Percentiles rank a stretch among this genome's conserved stretches.
These are phyloP conservation scores for Cercophora newfieldiana DNA, from an alignment of 495 filamentous ascomycete genomes.

Conservation along the genomic window DNA sequence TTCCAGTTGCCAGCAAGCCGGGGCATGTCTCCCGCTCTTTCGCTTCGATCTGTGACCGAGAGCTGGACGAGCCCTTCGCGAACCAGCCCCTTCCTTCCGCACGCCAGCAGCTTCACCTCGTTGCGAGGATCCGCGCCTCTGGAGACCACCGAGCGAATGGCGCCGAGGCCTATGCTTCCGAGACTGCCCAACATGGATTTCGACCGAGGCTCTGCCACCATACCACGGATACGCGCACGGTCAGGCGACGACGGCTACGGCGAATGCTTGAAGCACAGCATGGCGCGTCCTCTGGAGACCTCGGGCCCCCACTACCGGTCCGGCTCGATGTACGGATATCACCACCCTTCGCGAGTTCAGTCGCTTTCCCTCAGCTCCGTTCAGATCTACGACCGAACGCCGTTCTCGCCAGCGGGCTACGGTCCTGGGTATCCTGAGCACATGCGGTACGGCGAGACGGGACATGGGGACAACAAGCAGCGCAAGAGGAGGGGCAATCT, in stretches of 20 bases:
- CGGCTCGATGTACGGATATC: constrained; percentile 25
- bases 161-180: constrained; percentile 33
- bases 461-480: constrained; percentile 52
- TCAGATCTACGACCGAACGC: constrained; percentile 33
- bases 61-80: constrained; percentile 32
- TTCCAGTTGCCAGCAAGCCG: constrained; percentile 24
- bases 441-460: constrained; percentile 30
- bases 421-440: constrained; percentile 32
- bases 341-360: constrained; percentile 38
- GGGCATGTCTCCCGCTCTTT: constrained; percentile 25
- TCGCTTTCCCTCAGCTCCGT: constrained; percentile 39
- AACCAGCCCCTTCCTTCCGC: constrained; percentile 30
- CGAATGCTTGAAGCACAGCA: constrained; percentile 26
- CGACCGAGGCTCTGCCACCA: constrained; percentile 21
- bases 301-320: constrained; percentile 21
- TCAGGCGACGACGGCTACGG: constrained; percentile 25
- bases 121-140: constrained; percentile 26
- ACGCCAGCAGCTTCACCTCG: constrained; percentile 21
- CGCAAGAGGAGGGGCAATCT: constrained; percentile 73
- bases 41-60: constrained; percentile 24
- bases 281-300: constrained; percentile 23
- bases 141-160: constrained; percentile 26
- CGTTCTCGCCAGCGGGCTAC: constrained; percentile 37
- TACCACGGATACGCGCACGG: constrained; percentile 23
- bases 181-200: constrained; percentile 34